Conservation (phyloP, 495 filamentous ascomycete species). For the Aspergillus asperescens region DNA sequence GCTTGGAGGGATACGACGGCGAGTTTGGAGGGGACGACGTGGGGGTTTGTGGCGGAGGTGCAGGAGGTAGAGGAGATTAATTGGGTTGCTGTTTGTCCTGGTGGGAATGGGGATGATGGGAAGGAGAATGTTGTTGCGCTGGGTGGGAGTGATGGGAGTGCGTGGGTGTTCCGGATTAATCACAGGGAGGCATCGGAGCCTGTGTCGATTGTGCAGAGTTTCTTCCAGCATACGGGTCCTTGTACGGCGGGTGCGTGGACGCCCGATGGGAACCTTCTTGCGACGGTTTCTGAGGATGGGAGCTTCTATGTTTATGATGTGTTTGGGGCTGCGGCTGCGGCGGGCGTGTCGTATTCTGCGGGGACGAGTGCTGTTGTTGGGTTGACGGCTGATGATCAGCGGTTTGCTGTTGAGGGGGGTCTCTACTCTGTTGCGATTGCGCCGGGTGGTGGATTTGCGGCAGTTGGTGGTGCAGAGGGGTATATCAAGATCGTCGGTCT, state of each 20-base stretch:
- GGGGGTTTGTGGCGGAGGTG: constrained; percentile 61
- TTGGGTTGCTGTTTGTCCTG: constrained; percentile 78
- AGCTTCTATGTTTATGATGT: constrained; percentile 91
- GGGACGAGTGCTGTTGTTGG: constrained; percentile 70
- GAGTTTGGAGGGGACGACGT: constrained; percentile 41
- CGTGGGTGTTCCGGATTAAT: constrained; percentile 91
- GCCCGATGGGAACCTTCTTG: constrained; percentile 79
- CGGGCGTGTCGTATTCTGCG: constrained; percentile 61
- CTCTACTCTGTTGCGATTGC: constrained; percentile 80
- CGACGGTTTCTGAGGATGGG: constrained; percentile 83
- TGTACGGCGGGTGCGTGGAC: constrained; percentile 92
- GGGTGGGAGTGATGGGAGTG: constrained; percentile 85
- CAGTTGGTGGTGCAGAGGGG: constrained; percentile 82
- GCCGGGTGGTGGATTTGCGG: constrained; percentile 70
- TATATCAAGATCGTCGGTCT: constrained; percentile 77
- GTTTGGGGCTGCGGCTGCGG: constrained; percentile 74
- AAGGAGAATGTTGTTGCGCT: constrained; percentile 81
- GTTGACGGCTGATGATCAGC: constrained; percentile 75
- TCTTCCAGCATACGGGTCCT: constrained; percentile 80
- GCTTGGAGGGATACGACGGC: constrained; percentile 45
- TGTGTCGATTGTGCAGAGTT: constrained; percentile 78
- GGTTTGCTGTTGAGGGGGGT: constrained; percentile 87
- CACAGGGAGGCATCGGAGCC: constrained; percentile 51
- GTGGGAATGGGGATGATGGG: constrained; percentile 46
- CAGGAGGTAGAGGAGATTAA: constrained; percentile 94